These are phyloP conservation scores for Trichomonas vaginalis DNA, from an alignment of 208 protist genomes.

Conservation along the genomic window DNA sequence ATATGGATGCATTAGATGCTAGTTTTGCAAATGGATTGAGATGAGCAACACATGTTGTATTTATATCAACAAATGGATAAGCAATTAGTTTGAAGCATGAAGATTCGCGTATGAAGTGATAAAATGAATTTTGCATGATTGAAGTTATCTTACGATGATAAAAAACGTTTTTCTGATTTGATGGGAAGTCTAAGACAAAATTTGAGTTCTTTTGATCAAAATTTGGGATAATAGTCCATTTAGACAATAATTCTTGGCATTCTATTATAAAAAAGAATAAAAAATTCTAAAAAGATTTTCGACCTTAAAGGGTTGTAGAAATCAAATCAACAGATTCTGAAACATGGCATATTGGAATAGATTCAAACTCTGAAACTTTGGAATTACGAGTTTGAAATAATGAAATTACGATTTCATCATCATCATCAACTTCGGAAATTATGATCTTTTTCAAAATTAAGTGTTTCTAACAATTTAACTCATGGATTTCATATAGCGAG, in stretches of 20 bases:
- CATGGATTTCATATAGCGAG: too few species aligned
- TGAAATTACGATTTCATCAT: too few species aligned
- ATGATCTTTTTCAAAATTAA: too few species aligned
- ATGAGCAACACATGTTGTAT: neutral
- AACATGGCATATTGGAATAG: neutral
- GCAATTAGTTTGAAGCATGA: neutral
- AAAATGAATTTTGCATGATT: neutral
- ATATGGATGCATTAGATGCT: neutral
- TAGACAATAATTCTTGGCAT: neutral
- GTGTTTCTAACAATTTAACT: too few species aligned
- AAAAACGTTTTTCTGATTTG: neutral
- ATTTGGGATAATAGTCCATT: slow-evolving; percentile 12
- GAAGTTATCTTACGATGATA: neutral
- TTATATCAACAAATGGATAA: neutral
- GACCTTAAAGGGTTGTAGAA: neutral
- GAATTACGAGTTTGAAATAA: too few species aligned
- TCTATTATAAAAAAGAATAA: neutral
- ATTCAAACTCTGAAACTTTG: neutral
- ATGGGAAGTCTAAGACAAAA: neutral
- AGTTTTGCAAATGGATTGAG: neutral
- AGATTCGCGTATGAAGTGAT: neutral
- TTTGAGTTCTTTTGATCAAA: neutral
- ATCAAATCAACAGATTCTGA: neutral
- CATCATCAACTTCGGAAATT: too few species aligned
- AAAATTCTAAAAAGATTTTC: neutral